A percentile compares a stretch with the other conserved stretches of the same genome.
Evolutionary conservation across 1,139 yeast species (phyloP).

Genomic region (Yamadazyma diospyri): DNA sequence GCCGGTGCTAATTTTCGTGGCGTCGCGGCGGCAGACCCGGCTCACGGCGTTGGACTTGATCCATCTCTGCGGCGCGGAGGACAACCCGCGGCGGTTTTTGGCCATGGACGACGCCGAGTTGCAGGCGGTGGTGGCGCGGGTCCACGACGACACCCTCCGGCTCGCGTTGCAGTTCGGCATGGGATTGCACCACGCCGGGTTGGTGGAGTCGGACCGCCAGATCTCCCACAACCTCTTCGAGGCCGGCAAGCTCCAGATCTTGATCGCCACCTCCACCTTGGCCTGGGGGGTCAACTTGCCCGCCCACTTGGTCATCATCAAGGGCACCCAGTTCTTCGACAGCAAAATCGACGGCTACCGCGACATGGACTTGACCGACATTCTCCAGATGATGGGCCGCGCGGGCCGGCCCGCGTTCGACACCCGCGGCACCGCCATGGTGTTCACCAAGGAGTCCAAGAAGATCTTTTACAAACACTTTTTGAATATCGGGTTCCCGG

Average conservation of each 20-base stretch:
- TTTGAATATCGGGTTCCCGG: conserved; percentile 94
- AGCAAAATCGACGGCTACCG: conserved; percentile 75
- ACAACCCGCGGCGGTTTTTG: conserved; percentile 83
- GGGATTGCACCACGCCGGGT: conserved; percentile 97
- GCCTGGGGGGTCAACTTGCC: conserved; percentile 99
- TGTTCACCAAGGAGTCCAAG: conserved; percentile 87
- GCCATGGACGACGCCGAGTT: conserved; percentile 76
- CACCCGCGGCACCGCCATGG: conserved; percentile 92
- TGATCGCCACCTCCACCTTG: conserved; percentile 90
- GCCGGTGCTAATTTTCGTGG: conserved; percentile 93
- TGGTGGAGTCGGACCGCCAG: conserved; percentile 85
- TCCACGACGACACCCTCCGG: conserved; percentile 85
- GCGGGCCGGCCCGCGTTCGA: conserved; percentile 98
- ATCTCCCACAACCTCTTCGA: conserved; percentile 86
- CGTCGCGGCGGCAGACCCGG: conserved; percentile 95
- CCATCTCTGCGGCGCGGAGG: conserved; percentile 92
- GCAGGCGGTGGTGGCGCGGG: conserved; percentile 55
- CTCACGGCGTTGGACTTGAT: conserved; percentile 91
- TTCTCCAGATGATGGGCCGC: conserved; percentile 86
- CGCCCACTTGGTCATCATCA: conserved; percentile 88
- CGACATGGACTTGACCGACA: conserved; percentile 92
- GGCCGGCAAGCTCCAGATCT: conserved; percentile 78
- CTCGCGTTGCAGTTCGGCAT: conserved; percentile 90
- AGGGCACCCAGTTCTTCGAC: conserved; percentile 89
- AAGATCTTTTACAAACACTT: conserved; percentile 93